phyloP scores from a whole-genome alignment of 192 early-diverging fungal genomes.

The Podila horticola region DNA sequence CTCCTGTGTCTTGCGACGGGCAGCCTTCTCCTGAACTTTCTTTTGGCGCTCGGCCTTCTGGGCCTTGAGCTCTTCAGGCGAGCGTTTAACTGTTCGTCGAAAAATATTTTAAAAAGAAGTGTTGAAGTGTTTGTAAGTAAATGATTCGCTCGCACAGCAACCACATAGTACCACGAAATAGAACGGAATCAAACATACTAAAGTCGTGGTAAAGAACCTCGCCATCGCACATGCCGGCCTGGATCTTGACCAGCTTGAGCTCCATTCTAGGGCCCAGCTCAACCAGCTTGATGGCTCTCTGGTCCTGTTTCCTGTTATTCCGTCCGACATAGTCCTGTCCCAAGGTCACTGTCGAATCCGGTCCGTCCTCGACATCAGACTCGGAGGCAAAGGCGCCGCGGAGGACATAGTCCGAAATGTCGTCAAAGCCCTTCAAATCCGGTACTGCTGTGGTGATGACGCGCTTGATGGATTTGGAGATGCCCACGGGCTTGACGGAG shows the following conservation, averaged over 20 bases:
- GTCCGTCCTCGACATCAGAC: conserved; percentile 92
- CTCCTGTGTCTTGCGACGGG: conserved; percentile 84
- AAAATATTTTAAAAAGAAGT: no score
- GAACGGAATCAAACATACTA: conserved; percentile 58
- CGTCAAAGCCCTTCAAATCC: conserved; percentile 80
- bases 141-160: background rate
- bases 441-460: conserved; percentile 84
- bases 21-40: conserved; percentile 70
- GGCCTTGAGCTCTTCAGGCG: conserved; percentile 77
- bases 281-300: conserved; percentile 84
- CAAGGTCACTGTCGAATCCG: conserved; percentile 86
- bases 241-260: conserved; percentile 87
- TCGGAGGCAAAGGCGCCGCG: conserved; percentile 76
- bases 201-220: conserved; percentile 93
- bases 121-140: background rate
- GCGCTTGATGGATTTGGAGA: conserved; percentile 90
- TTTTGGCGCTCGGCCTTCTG: conserved; percentile 67
- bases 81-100: conserved; percentile 68
- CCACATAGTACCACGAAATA: background rate
- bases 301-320: conserved; percentile 78
- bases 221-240: conserved; percentile 88
- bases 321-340: conserved; percentile 84
- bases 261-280: conserved; percentile 96
- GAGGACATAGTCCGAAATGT: conserved; percentile 94
- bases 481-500: conserved; percentile 86